Evolutionary conservation across 2,329 filamentous ascomycete species (phyloP).

Genomic region (Pseudogymnoascus sp.): DNA sequence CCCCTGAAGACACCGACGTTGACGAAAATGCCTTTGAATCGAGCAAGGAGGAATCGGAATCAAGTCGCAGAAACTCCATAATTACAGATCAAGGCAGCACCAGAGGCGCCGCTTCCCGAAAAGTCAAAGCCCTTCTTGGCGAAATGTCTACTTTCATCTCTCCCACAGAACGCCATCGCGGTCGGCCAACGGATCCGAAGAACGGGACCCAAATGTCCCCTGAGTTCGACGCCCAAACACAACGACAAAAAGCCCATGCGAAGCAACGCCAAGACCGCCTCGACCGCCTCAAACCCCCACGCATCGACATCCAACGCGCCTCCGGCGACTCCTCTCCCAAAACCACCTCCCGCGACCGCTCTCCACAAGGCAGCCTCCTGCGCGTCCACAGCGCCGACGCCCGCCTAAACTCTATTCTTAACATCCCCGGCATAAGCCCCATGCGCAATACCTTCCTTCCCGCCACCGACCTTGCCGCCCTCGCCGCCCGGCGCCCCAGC

Average conservation of each 20-base stretch:
- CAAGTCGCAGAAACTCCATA: conserved; percentile 14
- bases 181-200: conserved; percentile 23
- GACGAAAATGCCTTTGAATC: conserved; percentile 28
- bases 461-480: conserved; percentile 38
- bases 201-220: conserved; percentile 10
- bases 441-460: conserved; percentile 31
- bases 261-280: neutral
- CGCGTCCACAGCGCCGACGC: conserved; percentile 23
- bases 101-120: neutral
- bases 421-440: conserved; percentile 26
- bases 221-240: neutral
- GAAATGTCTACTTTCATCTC: conserved; percentile 45
- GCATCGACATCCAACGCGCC: conserved; percentile 39
- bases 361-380: conserved; percentile 17
- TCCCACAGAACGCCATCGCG: conserved; percentile 33
- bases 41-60: conserved; percentile 16
- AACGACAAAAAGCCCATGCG: neutral
- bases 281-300: conserved; percentile 36
- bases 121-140: conserved; percentile 12
- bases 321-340: conserved; percentile 26
- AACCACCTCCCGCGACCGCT: conserved; percentile 13
- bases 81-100: neutral
- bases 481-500: conserved; percentile 27
- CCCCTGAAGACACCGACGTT: conserved; percentile 41
- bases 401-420: conserved; percentile 30